phyloP scores from a whole-genome alignment of 1,139 yeast species.

The Entelexis paramagnoliae region DNA sequence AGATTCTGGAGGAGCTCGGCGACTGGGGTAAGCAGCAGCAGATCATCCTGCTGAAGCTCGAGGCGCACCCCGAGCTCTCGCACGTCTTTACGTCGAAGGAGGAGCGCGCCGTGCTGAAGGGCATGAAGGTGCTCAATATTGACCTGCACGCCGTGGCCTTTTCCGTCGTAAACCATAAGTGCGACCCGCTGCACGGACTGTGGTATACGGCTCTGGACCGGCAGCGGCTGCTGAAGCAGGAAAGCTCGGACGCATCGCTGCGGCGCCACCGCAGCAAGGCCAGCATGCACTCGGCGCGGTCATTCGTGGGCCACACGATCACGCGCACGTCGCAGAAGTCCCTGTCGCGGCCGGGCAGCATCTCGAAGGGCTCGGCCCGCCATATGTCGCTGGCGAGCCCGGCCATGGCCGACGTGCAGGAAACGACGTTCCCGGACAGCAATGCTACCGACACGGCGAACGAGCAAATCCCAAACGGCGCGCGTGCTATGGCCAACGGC shows the following conservation, averaged over 20 bases:
- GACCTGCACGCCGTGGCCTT: slow-evolving; percentile 54
- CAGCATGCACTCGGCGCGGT: slow-evolving; percentile 8
- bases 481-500: too few relatives aligned
- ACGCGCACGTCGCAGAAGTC: neutral
- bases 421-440: neutral
- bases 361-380: neutral
- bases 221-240: slow-evolving; percentile 7
- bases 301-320: neutral
- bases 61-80: slow-evolving; percentile 31
- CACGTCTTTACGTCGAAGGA: slow-evolving; percentile 45
- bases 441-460: neutral
- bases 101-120: slow-evolving; percentile 58
- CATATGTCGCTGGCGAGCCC: neutral
- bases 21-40: slow-evolving; percentile 39
- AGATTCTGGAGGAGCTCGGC: slow-evolving; percentile 52
- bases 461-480: neutral
- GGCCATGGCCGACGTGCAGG: neutral
- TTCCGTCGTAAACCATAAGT: slow-evolving; percentile 50
- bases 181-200: slow-evolving; percentile 74
- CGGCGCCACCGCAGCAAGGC: slow-evolving; percentile 10
- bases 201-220: slow-evolving; percentile 65
- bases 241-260: neutral
- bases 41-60: slow-evolving; percentile 26
- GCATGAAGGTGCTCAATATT: slow-evolving; percentile 53
- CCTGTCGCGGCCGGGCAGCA: neutral